phyloP scores from a whole-genome alignment of 179 eudicot species.

The Silene vulgaris region DNA sequence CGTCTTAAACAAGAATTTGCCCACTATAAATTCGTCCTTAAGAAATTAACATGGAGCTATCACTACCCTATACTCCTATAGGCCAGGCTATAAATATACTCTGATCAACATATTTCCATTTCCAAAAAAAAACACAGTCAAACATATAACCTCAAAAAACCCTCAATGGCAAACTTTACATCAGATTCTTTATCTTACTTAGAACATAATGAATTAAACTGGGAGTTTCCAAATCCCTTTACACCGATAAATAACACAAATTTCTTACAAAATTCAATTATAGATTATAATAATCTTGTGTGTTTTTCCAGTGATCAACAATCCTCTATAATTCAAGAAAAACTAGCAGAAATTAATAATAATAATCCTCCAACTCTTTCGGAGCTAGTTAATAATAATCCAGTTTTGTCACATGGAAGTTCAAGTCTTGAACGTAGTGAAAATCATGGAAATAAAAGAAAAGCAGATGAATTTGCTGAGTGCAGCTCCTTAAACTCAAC shows the following conservation, averaged over 20 bases:
- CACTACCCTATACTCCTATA: neutral
- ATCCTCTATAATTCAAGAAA: slow-evolving; percentile 14
- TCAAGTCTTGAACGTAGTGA: slow-evolving; percentile 20
- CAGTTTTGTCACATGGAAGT: slow-evolving; percentile 13
- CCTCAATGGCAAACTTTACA: slow-evolving; percentile 24
- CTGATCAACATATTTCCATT: neutral
- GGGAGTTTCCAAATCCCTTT: slow-evolving; percentile 23
- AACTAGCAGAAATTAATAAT: neutral
- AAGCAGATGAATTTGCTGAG: slow-evolving; percentile 37
- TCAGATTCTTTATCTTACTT: slow-evolving; percentile 10
- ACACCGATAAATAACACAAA: slow-evolving; percentile 15
- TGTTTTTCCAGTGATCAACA: slow-evolving; percentile 22
- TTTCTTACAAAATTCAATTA: slow-evolving; percentile 15
- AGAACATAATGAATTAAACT: slow-evolving; percentile 25
- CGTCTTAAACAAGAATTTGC: too few relatives aligned
- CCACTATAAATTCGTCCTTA: too few relatives aligned
- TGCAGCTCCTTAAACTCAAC: slow-evolving; percentile 44
- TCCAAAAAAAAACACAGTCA: neutral
- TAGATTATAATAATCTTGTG: slow-evolving; percentile 22
- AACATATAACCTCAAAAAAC: neutral
- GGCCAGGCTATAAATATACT: neutral
- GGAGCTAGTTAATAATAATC: neutral
- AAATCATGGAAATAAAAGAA: slow-evolving; percentile 37
- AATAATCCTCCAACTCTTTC: neutral
- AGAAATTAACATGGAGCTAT: neutral